Conservation (phyloP, 1,139 yeast species). For the Casaregolazyma lundiana region DNA sequence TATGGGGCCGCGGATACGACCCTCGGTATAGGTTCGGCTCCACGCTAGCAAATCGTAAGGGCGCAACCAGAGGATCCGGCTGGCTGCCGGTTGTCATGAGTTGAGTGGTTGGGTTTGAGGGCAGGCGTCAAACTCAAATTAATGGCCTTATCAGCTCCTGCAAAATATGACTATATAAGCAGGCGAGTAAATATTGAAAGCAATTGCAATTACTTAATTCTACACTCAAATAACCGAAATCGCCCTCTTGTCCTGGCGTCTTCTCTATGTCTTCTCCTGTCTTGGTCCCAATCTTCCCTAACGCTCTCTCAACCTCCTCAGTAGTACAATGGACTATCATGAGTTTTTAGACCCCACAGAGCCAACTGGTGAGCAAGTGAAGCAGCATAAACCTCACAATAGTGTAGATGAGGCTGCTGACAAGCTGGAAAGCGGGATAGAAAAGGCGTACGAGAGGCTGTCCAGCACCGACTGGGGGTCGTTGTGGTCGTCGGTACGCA, state of each 20-base stretch:
- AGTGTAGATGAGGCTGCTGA: slow-evolving; percentile 35
- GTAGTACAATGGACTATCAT: slow-evolving; percentile 23
- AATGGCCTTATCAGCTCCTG: no score
- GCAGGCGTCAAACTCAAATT: no score
- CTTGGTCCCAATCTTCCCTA: no score
- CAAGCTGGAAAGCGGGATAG: slow-evolving; percentile 50
- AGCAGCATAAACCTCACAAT: slow-evolving; percentile 13
- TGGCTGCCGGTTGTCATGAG: background rate
- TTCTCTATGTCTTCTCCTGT: no score
- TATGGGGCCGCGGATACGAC: slow-evolving; percentile 75
- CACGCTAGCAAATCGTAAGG: slow-evolving; percentile 69
- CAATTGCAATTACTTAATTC: no score
- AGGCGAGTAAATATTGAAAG: no score
- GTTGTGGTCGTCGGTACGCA: slow-evolving; percentile 36
- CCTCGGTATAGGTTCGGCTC: slow-evolving; percentile 76
- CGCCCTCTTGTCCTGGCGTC: no score
- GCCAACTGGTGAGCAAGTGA: slow-evolving; percentile 7
- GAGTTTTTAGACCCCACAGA: slow-evolving; percentile 23
- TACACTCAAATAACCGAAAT: no score
- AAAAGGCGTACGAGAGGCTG: slow-evolving; percentile 35
- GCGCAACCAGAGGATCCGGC: slow-evolving; percentile 52
- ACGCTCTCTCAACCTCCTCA: background rate
- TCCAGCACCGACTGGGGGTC: slow-evolving; percentile 36
- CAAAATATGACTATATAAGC: no score
- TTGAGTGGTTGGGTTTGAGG: no score